Conservation (phyloP, 371 early-diverging fungal genomes). For the Funneliformis caledonium region DNA sequence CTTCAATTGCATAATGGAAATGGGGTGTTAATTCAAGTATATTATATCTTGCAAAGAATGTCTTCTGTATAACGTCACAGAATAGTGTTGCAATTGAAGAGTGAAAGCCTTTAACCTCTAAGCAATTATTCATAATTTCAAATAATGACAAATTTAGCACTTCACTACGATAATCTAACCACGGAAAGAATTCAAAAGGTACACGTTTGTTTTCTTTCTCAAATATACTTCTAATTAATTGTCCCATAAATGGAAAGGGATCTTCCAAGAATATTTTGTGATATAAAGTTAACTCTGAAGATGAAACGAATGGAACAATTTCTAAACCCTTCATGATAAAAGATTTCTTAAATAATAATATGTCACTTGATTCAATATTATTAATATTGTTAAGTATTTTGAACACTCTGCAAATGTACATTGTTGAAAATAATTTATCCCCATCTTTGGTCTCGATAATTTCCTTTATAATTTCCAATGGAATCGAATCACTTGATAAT, state of each 20-base stretch:
- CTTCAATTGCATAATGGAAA: slow-evolving; percentile 9
- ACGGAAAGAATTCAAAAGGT: neutral
- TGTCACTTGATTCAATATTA: neutral
- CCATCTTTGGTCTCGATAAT: neutral
- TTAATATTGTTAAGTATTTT: neutral
- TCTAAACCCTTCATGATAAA: slow-evolving; percentile 4
- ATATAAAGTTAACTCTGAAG: neutral
- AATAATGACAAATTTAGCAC: neutral
- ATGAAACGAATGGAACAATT: neutral
- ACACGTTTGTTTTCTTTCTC: neutral
- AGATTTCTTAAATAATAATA: neutral
- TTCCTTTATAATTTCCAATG: neutral
- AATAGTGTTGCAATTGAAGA: slow-evolving; percentile 27
- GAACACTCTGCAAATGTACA: neutral
- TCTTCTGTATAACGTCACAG: slow-evolving; percentile 31
- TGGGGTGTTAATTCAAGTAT: neutral
- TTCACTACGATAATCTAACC: neutral
- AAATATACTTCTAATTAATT: slow-evolving; percentile 30
- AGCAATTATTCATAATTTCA: slow-evolving; percentile 13
- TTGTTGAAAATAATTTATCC: neutral
- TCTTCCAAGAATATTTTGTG: slow-evolving; percentile 1
- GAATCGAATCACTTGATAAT: slow-evolving; percentile 14
- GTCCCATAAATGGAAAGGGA: slow-evolving; percentile 21
- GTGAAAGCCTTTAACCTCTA: neutral
- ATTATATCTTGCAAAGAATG: slow-evolving; percentile 10